Base-by-base conservation (phyloP, 331 rosid genomes). In the Dryas integrifolia region DNA sequence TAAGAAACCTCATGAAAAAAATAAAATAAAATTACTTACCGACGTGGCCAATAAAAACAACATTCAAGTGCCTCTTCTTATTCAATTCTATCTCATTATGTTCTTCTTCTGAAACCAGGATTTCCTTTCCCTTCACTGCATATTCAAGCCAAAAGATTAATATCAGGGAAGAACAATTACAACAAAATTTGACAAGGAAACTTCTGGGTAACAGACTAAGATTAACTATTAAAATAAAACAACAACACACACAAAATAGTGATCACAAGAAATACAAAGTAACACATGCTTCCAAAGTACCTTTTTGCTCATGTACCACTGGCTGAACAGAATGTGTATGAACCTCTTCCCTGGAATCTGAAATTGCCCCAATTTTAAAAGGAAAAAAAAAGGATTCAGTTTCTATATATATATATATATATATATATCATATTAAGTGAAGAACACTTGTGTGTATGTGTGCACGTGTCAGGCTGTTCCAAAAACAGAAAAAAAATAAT, bases 21-120 rank as follows among this genome's bases (percentile, higher is more conserved):
- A 53, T 70, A 78, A 57, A 2, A 56, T 67, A 40, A 30, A 59
- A 53, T 70, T 76, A 84, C 98, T 69, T 77, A 95, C 99, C 99
- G 12, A 95, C 99, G 64, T 95, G 99, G 18, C 99, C 99, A 76
- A 95, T 95, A 56, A 95, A 95, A 38, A 95, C 99, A 55, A 85
- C 98, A 75, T 95, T 95, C 83, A 95, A 78, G 77, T 92, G 99
- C 43, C 97, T 82, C 90, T 88, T 95, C 78, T 65, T 70, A 9
- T 71, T 26, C 72, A 26, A 9, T 59, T 79, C 90, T 41, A 1
- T 46, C 6, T 67, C 87, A 4, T 66, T 76, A 9, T 56, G 78
- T 49, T 85, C 85, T 0, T 82, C 86, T 51, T 67, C 86, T 55
- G 61, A 59, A 21, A 73, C 3, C 45, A 74, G 45, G 55, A 72